Evolutionary conservation across 371 early-diverging fungal species (phyloP), one percentile per base, ranked within the genome.

Genomic region (Mortierella sp.): DNA sequence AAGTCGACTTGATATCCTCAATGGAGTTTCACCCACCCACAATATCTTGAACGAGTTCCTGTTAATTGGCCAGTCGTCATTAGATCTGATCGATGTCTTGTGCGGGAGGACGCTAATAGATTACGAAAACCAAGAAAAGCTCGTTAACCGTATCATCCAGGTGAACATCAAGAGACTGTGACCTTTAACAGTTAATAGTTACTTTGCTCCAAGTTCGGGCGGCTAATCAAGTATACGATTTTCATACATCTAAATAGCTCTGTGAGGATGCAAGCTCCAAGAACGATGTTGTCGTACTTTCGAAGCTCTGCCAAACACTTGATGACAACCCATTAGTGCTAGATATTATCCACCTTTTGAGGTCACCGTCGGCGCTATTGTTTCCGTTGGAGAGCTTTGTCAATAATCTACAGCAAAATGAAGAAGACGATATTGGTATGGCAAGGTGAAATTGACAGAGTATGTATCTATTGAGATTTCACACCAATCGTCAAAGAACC

Each of bases 391-490:
- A 81, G 51, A 62, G 69, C 20, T 81, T 75, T 39, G 67, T 81
- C 62, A 75, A 81, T 62, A 75, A 72, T 57, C 62, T 81, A 1
- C 76, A 75, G 49, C 81, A 75, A 47, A 72, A 69, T n/a, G 75
- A 75, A 45, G 81, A 72, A 5, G 70, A 81, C 30, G 81, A 81
- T 45, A 81, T 81, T 49, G 80, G 80, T 80, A 80, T 40, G 14
- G n/a, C 24, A 5, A 62, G n/a, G 18, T 62, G 24, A 24, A 26
- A 24, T 24, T 49, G n/a, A 20, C 14, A 40, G 3, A 11, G 43
- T 14, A 39, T n/a, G n/a, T 22, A 57, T 35, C n/a, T 30, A 30
- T 47, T 37, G 3, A 47, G 12, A 28, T 47, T 26, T 2, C 43
- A 60, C 18, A 43, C 30, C 28, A 12, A 40, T 9, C 43, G 43